Percentiles rank a stretch among this genome's conserved stretches.
Evolutionary conservation across 148 eudicot species (phyloP).

Genomic region (Vaccinium macrocarpon): DNA sequence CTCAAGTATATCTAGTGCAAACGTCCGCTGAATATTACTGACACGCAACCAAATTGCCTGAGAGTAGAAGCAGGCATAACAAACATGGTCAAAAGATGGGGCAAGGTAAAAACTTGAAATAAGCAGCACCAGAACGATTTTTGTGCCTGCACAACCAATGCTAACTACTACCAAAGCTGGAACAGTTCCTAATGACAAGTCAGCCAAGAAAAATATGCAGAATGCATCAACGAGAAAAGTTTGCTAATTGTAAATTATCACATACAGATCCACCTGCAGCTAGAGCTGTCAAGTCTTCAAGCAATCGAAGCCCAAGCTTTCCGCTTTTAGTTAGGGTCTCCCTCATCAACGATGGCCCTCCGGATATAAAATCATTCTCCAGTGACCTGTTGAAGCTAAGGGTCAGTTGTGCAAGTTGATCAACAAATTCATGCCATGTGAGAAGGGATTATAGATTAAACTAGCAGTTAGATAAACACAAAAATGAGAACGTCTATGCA

Average conservation of each 20-base stretch:
- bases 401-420: constrained; percentile 2
- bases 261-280: constrained; percentile 99
- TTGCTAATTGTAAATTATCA: constrained; percentile 42
- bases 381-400: constrained; percentile 38
- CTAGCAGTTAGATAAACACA: not conserved
- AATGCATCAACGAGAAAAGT: not conserved
- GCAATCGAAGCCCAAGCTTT: constrained; percentile 76
- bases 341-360: constrained; percentile 57
- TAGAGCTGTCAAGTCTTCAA: constrained; percentile 99
- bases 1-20: constrained; percentile 97
- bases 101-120: not conserved
- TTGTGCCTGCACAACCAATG: not conserved
- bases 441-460: constrained; percentile 2
- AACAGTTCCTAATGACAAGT: constrained; percentile 1
- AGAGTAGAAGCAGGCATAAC: constrained; percentile 15
- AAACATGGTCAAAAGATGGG: constrained; percentile 9
- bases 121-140: not conserved
- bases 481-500: constrained; percentile 2
- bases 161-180: not conserved
- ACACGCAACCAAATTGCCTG: constrained; percentile 88
- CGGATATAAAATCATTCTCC: constrained; percentile 57
- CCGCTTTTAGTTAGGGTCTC: constrained; percentile 72
- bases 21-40: constrained; percentile 77
- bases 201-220: not conserved
- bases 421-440: constrained; percentile 5